Percentiles rank a stretch among this genome's conserved stretches.
Conservation (phyloP, 306 rosid genomes). For the Luffa acutangula region DNA sequence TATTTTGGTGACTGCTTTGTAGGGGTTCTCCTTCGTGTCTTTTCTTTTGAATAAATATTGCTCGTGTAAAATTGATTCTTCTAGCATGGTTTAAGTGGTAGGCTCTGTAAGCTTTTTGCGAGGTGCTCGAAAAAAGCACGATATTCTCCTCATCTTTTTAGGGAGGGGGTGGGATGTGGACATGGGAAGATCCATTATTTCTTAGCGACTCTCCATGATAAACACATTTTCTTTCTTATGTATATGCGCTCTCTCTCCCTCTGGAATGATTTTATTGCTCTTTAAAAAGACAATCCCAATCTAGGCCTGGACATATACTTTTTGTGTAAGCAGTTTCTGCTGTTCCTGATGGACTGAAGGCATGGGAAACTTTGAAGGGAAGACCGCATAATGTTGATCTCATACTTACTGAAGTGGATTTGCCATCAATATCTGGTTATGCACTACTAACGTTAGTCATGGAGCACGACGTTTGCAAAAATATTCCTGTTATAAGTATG, state of each 20-base stretch:
- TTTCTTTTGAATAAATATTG: too few species aligned
- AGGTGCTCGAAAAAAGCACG: too few species aligned
- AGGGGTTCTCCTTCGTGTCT: background rate
- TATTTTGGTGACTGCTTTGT: background rate
- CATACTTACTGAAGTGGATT: slow-evolving; percentile 58
- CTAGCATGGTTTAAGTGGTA: background rate
- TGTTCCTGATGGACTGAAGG: slow-evolving; percentile 58
- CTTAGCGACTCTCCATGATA: too few species aligned
- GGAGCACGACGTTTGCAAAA: slow-evolving; percentile 65
- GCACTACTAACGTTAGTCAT: slow-evolving; percentile 55
- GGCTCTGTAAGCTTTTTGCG: background rate
- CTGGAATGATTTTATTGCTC: background rate
- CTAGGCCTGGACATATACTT: background rate
- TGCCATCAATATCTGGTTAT: slow-evolving; percentile 70
- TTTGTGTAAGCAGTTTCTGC: slow-evolving; percentile 39
- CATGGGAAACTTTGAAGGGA: slow-evolving; percentile 60
- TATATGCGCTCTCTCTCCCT: too few species aligned
- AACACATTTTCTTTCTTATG: too few species aligned
- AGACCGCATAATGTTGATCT: slow-evolving; percentile 47
- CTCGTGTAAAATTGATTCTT: background rate
- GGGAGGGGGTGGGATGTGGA: too few species aligned
- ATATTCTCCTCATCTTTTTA: too few species aligned
- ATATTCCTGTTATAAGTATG: slow-evolving; percentile 73
- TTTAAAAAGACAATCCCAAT: background rate
- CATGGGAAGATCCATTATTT: too few species aligned